Evolutionary conservation across 2,329 filamentous ascomycete species (phyloP).

Genomic region (Microdochium bolleyi): DNA sequence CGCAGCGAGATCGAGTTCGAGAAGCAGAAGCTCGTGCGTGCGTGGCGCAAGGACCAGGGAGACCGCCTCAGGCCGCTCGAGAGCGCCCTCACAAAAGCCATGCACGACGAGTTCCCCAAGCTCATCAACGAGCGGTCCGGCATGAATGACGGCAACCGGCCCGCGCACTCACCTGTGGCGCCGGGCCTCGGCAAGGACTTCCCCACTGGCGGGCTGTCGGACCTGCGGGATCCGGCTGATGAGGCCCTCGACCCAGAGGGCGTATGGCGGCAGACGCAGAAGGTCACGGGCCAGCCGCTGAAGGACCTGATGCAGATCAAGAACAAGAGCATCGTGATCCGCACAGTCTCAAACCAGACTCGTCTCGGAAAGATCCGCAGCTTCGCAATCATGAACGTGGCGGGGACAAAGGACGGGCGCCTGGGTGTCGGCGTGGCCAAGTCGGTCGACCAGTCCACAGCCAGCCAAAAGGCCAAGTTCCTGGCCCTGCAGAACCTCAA

Average conservation of each 20-base stretch:
- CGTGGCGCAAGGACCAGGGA: constrained; percentile 8
- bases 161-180: constrained; percentile 35
- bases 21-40: constrained; percentile 6
- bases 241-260: constrained; percentile 41
- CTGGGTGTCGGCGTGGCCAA: constrained; percentile 89
- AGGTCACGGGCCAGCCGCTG: constrained; percentile 45
- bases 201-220: constrained; percentile 34
- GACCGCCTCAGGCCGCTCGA: constrained; percentile 1
- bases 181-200: constrained; percentile 42
- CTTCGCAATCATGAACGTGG: constrained; percentile 68
- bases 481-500: constrained; percentile 86
- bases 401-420: constrained; percentile 79
- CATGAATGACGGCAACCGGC: constrained; percentile 21
- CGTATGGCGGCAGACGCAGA: constrained; percentile 42
- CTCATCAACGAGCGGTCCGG: constrained; percentile 26
- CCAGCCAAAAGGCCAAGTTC: constrained; percentile 64
- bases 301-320: constrained; percentile 46
- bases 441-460: constrained; percentile 63
- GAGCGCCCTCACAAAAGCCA: not conserved
- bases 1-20: constrained; percentile 9
- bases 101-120: constrained; percentile 5
- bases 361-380: constrained; percentile 88
- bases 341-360: constrained; percentile 83
- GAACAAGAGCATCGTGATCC: constrained; percentile 65
- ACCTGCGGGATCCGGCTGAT: constrained; percentile 39